Evolutionary conservation across 139 green algal species (phyloP), one percentile per base, ranked within the genome.

Genomic region (Chlamydomonas incerta): DNA sequence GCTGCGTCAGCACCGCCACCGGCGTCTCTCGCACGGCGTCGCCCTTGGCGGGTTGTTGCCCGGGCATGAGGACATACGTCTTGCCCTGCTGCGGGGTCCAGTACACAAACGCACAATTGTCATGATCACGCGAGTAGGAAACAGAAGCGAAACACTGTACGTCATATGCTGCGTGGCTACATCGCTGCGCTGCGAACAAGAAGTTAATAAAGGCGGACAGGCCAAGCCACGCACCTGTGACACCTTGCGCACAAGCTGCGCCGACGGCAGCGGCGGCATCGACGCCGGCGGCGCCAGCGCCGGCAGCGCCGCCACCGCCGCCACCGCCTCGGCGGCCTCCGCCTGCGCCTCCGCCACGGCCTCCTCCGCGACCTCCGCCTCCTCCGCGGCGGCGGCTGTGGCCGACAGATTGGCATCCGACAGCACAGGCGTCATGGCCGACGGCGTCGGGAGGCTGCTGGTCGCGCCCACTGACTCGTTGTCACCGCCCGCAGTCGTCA

Each of bases 241-340:
- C 0, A 81, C n/a, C 15, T 58, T 58, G 33, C 74, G 41, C 5
- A 74, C 77, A 2, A 83, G 46, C 41, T 63, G 63, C 20, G 58
- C 77, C n/a, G 77, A 83, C 3, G 77, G 77, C 65, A 15, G 63
- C 28, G 76, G 76, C 46, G 46, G 77, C 62, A 70, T 50, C 24
- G 71, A 60, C 18, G 20, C 3, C 70, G 46, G 5, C 17, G 71
- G 41, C 26, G 72, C 31, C 72, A 67, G 72, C 72, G 13, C 3
- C 52, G 73, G 31, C 52, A 13, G n/a, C 31, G 31, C 20, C 73
- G 31, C 73, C 35, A 37, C 17, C 60, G 37, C 41, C 14, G 37
- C 13, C 41, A 63, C 24, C 37, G 75, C 75, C 23, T 35, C n/a
- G 29, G 46, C 75, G 35, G 60, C 60, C 28, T 24, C 26, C 0